Evolutionary conservation across 2,329 filamentous ascomycete genomes (phyloP).

Genomic region (Colletotrichum neosansevieriae): DNA sequence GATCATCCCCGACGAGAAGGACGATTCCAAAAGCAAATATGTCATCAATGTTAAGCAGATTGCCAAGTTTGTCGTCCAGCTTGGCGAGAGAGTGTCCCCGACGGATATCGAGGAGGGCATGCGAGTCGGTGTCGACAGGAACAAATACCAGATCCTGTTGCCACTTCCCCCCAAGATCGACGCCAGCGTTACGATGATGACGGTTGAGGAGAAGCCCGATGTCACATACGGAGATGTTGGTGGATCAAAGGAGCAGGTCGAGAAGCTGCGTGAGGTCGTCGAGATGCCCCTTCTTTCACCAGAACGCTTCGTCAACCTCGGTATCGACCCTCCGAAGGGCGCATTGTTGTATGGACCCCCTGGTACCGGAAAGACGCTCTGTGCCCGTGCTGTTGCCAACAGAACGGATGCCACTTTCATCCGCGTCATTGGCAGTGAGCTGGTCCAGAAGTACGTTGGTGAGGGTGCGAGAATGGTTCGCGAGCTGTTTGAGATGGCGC

Average conservation of each 20-base stretch:
- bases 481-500: conserved; percentile 98
- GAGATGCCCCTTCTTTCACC: conserved; percentile 98
- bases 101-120: conserved; percentile 99
- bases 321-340: conserved; percentile 98
- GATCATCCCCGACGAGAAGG: conserved; percentile 97
- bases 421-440: conserved; percentile 95
- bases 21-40: conserved; percentile 98
- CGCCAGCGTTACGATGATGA: conserved; percentile 99
- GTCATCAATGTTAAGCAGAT: conserved; percentile 99
- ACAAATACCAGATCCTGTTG: conserved; percentile 99
- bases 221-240: conserved; percentile 99
- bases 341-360: conserved; percentile 96
- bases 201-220: conserved; percentile 98
- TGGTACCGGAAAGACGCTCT: conserved; percentile 98
- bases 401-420: conserved; percentile 99
- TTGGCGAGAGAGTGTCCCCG: conserved; percentile 95
- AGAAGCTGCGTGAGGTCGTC: conserved; percentile 98
- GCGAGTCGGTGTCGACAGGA: conserved; percentile 97
- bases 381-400: conserved; percentile 96
- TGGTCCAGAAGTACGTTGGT: conserved; percentile 99
- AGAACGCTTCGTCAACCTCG: conserved; percentile 97
- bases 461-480: conserved; percentile 98
- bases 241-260: conserved; percentile 99
- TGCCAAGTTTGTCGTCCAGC: conserved; percentile 98
- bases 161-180: conserved; percentile 98